Conservation (phyloP, 805 yeast genomes). For the Saccharomycopsis fibuligera region DNA sequence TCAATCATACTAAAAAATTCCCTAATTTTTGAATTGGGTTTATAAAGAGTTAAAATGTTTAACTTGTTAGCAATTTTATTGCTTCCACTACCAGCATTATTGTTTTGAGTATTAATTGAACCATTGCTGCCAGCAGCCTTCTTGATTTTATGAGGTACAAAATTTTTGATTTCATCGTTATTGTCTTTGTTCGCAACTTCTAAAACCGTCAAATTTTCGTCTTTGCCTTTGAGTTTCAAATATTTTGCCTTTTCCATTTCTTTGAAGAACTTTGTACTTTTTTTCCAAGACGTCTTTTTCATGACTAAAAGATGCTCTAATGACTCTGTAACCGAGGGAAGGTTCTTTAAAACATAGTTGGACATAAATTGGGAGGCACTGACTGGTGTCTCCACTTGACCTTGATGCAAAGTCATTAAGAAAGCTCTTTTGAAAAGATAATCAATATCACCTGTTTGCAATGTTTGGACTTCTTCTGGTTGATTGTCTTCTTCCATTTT, state of each 20-base stretch:
- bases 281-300: slow-evolving; percentile 85
- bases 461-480: slow-evolving; percentile 20
- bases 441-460: slow-evolving; percentile 65
- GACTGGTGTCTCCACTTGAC: slow-evolving; percentile 56
- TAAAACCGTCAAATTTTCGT: slow-evolving; percentile 64
- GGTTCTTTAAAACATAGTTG: slow-evolving; percentile 56
- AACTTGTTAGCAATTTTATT: slow-evolving; percentile 26
- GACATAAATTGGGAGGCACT: slow-evolving; percentile 72
- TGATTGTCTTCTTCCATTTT: slow-evolving; percentile 15
- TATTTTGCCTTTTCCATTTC: slow-evolving; percentile 75
- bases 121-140: slow-evolving; percentile 20
- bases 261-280: slow-evolving; percentile 76
- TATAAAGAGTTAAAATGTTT: slow-evolving; percentile 39
- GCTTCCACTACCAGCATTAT: slow-evolving; percentile 14
- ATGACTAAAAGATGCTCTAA: slow-evolving; percentile 42
- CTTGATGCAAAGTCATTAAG: slow-evolving; percentile 58
- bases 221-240: slow-evolving; percentile 73
- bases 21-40: slow-evolving; percentile 47
- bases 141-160: slow-evolving; percentile 55
- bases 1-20: slow-evolving; percentile 40
- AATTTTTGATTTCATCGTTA: slow-evolving; percentile 46
- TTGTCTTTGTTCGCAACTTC: slow-evolving; percentile 40
- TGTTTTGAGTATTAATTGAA: slow-evolving; percentile 9
- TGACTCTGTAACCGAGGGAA: slow-evolving; percentile 48
- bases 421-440: slow-evolving; percentile 66